Evolutionary conservation across 768 basidiomycete species (phyloP), one percentile per base, ranked within the genome.

Genomic region (Agrocybe praecox): DNA sequence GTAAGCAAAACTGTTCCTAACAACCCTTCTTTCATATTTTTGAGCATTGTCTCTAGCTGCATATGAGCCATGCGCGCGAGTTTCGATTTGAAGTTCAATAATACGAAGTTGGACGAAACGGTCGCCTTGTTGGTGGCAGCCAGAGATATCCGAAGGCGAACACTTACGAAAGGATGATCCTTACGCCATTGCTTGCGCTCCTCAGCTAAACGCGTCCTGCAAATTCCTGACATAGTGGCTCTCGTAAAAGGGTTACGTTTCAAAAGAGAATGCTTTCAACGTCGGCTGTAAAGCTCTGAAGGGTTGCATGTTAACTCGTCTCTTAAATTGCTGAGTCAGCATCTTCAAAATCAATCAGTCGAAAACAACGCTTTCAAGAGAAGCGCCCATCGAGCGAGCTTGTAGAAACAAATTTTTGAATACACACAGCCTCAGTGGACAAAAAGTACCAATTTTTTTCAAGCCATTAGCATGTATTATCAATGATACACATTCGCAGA

Each of bases 171-270:
- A 26, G 97, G 97, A 74, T 99, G 97, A 64, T 98, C 97, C 74
- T 96, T 98, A 57, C 97, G 77, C 97, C 97, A 99, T 67, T 96
- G 93, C 76, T 99, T 99, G 67, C 97, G 87, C 74, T 99, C 97
- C 74, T 98, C 97, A 24, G 94, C 85, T 15, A 99, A 81, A 66
- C 97, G 89, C 33, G 90, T 87, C 72, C 94, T 86, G 72, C 94
- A 96, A 61, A 98, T 96, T 58, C 94, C 94, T 51, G 93, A 89
- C 93, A 94, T 93, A 18, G 23, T 44, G 12, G 12, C 5, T 6
- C 18, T 45, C 12, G 17, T 14, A 43, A 42, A 17, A 32, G n/a
- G 36, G 21, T n/a, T 52, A 34, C 18, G 22, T 34, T 40, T 26
- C 14, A 21, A 22, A 57, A 21, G 36, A n/a, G 24, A 29, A 7